phyloP scores from a whole-genome alignment of 345 rosid species.

The Raphanus raphanistrum region DNA sequence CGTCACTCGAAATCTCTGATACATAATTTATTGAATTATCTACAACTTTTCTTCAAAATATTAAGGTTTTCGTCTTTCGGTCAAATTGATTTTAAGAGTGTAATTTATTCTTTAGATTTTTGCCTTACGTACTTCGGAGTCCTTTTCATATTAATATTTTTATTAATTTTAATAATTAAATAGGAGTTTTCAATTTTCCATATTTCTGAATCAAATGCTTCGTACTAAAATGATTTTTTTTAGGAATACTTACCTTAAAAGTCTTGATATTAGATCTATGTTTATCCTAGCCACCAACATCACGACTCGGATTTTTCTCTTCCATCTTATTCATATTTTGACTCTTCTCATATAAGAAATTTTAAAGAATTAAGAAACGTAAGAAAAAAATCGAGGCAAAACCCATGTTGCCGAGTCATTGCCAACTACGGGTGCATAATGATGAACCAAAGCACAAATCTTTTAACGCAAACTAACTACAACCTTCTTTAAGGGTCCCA shows the following conservation, averaged over 20 bases:
- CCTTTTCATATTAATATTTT: not conserved
- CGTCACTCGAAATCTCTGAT: conserved; percentile 33
- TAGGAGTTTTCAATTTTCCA: too few species aligned
- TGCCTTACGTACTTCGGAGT: conserved; percentile 17
- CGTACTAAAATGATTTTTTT: not conserved
- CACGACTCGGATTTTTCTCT: not conserved
- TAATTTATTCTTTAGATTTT: conserved; percentile 12
- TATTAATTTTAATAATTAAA: too few species aligned
- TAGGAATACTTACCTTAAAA: not conserved
- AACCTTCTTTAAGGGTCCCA: conserved; percentile 33
- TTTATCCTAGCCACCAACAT: not conserved
- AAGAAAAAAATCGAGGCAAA: conserved; percentile 15
- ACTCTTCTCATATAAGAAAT: conserved; percentile 1
- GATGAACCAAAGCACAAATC: conserved; percentile 34
- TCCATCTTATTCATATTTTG: conserved; percentile 4
- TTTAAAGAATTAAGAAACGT: not conserved
- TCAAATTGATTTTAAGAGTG: conserved; percentile 1
- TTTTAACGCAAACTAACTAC: conserved; percentile 32
- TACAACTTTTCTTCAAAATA: conserved; percentile 4
- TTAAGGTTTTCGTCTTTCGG: conserved; percentile 14
- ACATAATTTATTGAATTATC: conserved; percentile 20
- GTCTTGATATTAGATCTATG: not conserved
- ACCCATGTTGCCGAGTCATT: conserved; percentile 35
- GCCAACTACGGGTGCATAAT: conserved; percentile 38
- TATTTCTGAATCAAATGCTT: not conserved